Base-by-base conservation (phyloP, 1,139 yeast genomes). In the Debaryomycetaceae sp. region DNA sequence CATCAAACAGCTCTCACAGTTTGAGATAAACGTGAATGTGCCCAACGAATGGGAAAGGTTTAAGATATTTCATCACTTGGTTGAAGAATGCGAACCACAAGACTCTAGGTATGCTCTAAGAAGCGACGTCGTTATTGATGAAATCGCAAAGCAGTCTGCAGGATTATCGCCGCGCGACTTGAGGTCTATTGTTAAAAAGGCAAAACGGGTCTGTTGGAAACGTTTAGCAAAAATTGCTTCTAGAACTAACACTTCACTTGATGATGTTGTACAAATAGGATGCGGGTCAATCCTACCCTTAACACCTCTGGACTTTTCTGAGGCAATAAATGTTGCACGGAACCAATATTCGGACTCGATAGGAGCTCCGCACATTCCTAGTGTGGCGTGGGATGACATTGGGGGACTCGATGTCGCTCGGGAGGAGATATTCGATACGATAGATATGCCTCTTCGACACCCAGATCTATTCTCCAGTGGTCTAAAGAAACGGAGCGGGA, bases 351-450 rank as follows among this genome's bases (percentile, higher is more conserved):
- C 94, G 46, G 95, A 85, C 41, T 80, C 96, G 0, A 87, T 90
- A 36, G 98, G 98, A 10, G 97, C 97, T 0, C 98, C 98, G 12
- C 68, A 87, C 39, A 90, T 90, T 38, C 98, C 98, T 2, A 77
- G 81, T 43, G 97, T 90, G 6, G 77, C 78, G 35, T 90, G 98
- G 98, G 87, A 79, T 42, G 95, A 85, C 51, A 87, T 85, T 34
- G 95, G 95, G 24, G 95, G 95, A 1, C 63, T 90, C 40, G 95
- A 85, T 36, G 51, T 77, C 27, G 95, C 86, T 25, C 90, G 87
- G 50, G 87, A 77, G 44, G 97, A 87, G 47, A 87, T 90, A 39
- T 60, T 87, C 51, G 98, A 90, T 49, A 87, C 97, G 0, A 87
- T 90, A 37, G 97, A 90, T 44, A 74, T 86, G 85, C 98, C 97